Evolutionary conservation across 1,284 basidiomycete genomes (phyloP), one percentile per base, ranked within the genome.

Genomic region (Cystobasidiaceae sp.): DNA sequence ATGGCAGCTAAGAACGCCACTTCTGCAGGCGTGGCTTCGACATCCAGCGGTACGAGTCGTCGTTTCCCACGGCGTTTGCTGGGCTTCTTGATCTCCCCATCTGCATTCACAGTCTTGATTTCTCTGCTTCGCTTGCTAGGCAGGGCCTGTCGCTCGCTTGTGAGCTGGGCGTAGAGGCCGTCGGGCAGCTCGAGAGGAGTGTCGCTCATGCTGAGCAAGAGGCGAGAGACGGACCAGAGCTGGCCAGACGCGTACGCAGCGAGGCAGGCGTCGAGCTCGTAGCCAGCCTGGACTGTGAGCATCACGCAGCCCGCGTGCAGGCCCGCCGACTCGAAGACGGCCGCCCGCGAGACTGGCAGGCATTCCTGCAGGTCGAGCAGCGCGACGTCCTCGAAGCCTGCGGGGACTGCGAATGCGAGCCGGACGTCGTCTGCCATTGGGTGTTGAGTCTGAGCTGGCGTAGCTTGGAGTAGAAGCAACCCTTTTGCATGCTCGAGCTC

Each of bases 331-430:
- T 27, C n/a, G 44, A 13, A n/a, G n/a, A n/a, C 7, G 30, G 17
- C 27, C 34, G 56, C 43, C 15, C 4, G 8, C 3, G 4, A 27
- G 17, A 17, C 27, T 30, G 60, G 50, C n/a, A 62, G 34, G 27
- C 41, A 54, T 37, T 50, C 49, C n/a, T 21, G 23, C 37, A 62
- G 43, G 27, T 62, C 60, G n/a, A 30, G 3, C 39, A 33, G 54
- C 8, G 60, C 60, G 33, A 62, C 49, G 46, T 62, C 50, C 25
- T 62, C 60, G 39, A 62, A 62, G 13, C 60, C 60, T 39, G 34
- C 32, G 11, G 60, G 60, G 1, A 62, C 60, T 25, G 28, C 28
- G 32, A 52, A 52, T 13, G 60, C 60, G 19, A 62, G 41, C 17
- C 41, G 37, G 8, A 56, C 39, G 5, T n/a, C n/a, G n/a, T n/a